These are phyloP conservation scores for Eucalyptus grandis DNA, from an alignment of 345 rosid genomes.

Conservation along the genomic window DNA sequence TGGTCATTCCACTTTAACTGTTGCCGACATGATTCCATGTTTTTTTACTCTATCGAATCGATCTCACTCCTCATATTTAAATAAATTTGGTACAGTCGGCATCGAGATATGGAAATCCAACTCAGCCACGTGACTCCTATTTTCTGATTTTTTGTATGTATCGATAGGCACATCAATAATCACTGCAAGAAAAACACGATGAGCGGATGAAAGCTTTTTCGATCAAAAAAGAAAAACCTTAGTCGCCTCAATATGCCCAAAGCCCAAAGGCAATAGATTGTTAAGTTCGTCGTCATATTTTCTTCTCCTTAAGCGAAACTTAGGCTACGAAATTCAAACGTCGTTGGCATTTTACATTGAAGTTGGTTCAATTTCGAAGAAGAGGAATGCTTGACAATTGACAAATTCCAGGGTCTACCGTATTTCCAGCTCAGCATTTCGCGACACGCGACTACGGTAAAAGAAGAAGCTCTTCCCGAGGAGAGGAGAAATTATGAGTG, in stretches of 20 bases:
- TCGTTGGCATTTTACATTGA: not conserved
- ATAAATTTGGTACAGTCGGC: not conserved
- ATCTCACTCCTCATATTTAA: not conserved
- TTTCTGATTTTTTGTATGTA: not conserved
- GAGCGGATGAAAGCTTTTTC: not conserved
- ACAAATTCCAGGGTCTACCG: not conserved
- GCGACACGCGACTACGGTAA: not conserved
- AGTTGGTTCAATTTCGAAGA: not conserved
- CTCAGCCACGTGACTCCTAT: not conserved
- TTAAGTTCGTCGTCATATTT: not conserved
- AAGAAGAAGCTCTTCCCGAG: not conserved
- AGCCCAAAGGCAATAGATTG: not conserved
- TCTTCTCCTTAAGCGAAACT: not conserved
- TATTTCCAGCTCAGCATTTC: not conserved
- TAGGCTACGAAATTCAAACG: not conserved
- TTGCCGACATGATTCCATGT: not conserved
- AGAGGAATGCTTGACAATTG: not conserved
- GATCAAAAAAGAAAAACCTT: not conserved
- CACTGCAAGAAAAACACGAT: not conserved
- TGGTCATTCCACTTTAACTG: not conserved
- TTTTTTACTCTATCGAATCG: not conserved
- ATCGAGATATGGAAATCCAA: not conserved
- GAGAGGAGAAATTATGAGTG: not conserved
- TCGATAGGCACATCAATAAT: not conserved
- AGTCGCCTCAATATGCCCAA: not conserved